These are phyloP conservation scores for Euphorbia schlechtendalii DNA, from an alignment of 441 rosid genomes.

Conservation along the genomic window DNA sequence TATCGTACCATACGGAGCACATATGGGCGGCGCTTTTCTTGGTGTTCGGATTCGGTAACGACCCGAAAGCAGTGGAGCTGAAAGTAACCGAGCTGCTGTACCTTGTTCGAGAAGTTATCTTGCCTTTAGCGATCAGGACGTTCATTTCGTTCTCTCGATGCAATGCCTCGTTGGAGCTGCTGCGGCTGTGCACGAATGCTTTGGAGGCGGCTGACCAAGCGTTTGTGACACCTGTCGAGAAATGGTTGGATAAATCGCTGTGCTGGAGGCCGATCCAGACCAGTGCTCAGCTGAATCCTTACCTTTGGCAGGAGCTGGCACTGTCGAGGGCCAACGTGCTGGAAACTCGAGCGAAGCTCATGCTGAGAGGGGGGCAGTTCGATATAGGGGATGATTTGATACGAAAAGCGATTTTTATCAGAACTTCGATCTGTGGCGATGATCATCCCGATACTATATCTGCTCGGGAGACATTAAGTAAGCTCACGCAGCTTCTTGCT, in stretches of 20 bases:
- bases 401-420: conserved; percentile 76
- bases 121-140: conserved; percentile 70
- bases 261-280: conserved; percentile 89
- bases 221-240: conserved; percentile 79
- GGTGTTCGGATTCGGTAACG: conserved; percentile 63
- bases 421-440: conserved; percentile 82
- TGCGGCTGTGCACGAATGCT: conserved; percentile 77
- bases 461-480: conserved; percentile 76
- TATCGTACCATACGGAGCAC: conserved; percentile 53
- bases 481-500: conserved; percentile 71
- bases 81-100: conserved; percentile 55
- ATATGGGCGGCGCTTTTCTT: conserved; percentile 82
- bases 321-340: conserved; percentile 76
- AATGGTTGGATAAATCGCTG: conserved; percentile 76
- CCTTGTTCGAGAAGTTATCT: conserved; percentile 52
- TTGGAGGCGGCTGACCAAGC: conserved; percentile 79
- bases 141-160: conserved; percentile 77
- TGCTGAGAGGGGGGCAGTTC: conserved; percentile 78
- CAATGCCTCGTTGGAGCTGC: conserved; percentile 70
- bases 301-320: conserved; percentile 89
- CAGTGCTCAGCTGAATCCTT: conserved; percentile 81
- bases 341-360: conserved; percentile 84
- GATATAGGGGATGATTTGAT: conserved; percentile 80
- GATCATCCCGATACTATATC: conserved; percentile 76
- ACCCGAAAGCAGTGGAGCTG: conserved; percentile 51